These are phyloP conservation scores for Cutaneotrichosporon cyanovorans DNA, from an alignment of 1,284 basidiomycete genomes.

Conservation along the genomic window DNA sequence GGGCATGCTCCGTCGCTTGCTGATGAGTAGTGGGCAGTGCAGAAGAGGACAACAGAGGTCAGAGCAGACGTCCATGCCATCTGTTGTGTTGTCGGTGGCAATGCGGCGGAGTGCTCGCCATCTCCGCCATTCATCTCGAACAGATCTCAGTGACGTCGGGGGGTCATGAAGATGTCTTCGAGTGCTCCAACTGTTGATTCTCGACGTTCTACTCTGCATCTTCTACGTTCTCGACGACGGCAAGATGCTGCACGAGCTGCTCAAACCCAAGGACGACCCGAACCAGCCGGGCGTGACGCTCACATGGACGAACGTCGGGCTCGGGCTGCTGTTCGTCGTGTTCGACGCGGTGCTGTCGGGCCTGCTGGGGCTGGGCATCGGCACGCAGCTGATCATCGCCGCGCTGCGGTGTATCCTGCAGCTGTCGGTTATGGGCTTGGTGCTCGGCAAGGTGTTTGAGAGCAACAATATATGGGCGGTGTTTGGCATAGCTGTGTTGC, in stretches of 20 bases:
- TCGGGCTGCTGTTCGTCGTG: constrained; percentile 64
- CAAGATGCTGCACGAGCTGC: too few species aligned
- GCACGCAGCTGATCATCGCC: constrained; percentile 59
- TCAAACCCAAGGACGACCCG: not conserved
- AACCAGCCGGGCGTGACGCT: constrained; percentile 37
- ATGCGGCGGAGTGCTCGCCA: too few species aligned
- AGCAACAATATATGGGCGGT: constrained; percentile 66
- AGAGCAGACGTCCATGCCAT: too few species aligned
- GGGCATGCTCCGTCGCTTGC: too few species aligned
- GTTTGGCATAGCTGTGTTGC: constrained; percentile 61
- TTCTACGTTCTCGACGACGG: too few species aligned
- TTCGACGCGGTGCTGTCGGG: constrained; percentile 53
- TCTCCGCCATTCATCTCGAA: not conserved
- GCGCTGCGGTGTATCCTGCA: constrained; percentile 68
- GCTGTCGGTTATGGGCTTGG: constrained; percentile 60
- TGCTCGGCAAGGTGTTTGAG: constrained; percentile 67
- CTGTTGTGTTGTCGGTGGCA: too few species aligned
- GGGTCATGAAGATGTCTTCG: too few species aligned
- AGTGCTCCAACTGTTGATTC: too few species aligned
- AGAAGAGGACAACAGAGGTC: too few species aligned
- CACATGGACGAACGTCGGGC: constrained; percentile 61
- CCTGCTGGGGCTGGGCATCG: constrained; percentile 60
- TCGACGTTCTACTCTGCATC: too few species aligned
- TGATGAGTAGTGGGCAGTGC: too few species aligned
- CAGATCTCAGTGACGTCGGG: too few species aligned